Base-by-base conservation (phyloP, 768 basidiomycete genomes). In the Hericium coralloides region DNA sequence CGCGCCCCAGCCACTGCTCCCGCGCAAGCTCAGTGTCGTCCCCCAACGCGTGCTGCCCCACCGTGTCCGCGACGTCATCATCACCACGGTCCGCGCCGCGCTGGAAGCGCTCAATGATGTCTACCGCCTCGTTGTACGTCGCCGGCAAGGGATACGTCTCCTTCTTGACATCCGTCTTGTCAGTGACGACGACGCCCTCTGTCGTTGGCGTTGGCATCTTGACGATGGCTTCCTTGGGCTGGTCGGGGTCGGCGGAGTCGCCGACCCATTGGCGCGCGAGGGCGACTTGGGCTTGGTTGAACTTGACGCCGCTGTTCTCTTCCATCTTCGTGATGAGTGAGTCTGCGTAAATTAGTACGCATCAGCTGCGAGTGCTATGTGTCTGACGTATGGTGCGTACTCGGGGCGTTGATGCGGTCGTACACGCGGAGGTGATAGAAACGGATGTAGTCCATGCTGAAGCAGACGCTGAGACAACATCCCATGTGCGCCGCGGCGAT, bases 361-460 rank as follows among this genome's bases (percentile, higher is more conserved):
- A 22, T n/a, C 23, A 2, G 48, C n/a, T n/a, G n/a, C n/a, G n/a
- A n/a, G n/a, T n/a, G n/a, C n/a, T n/a, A n/a, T n/a, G 20, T 41
- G 0, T 37, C 39, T 39, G 14, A 49, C 18, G 36, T 12, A 22
- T 5, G 5, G 67, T 65, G 59, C 84, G 85, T 71, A 60, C 73
- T 68, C 1, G 90, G 87, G 0, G 86, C 85, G 65, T 93, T 94
- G 65, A 95, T 90, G 23, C 94, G 78, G 66, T 98, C 95, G 67
- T 95, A 99, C 1, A 86, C 75, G 31, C 97, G 81, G 23, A 99
- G 77, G 71, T 98, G 93, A 73, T 90, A 98, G 78, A 97, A 92
- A 12, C 85, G 80, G 63, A 97, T 89, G 67, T 87, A 94, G 57
- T 94, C 85, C 72, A 74, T 64, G n/a, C 91, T 92, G 59, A 10